phyloP scores from a whole-genome alignment of 2,329 filamentous ascomycete species.

The Penicillium sp. region DNA sequence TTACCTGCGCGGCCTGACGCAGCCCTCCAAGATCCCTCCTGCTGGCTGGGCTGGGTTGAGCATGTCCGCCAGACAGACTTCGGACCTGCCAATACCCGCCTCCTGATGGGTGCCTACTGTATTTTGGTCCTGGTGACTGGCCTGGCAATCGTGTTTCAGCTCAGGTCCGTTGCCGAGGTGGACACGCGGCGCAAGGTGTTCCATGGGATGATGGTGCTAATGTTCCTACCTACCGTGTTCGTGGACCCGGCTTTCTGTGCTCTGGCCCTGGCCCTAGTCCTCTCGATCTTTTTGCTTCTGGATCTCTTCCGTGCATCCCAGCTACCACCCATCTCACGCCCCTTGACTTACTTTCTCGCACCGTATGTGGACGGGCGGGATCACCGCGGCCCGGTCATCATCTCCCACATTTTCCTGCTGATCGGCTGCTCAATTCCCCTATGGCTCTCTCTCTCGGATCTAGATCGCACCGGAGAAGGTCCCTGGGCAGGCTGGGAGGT shows the following conservation, averaged over 20 bases:
- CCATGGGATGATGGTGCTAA: slow-evolving; percentile 96
- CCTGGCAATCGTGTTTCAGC: slow-evolving; percentile 71
- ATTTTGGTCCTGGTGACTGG: slow-evolving; percentile 69
- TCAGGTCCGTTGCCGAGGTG: slow-evolving; percentile 80
- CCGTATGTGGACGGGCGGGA: slow-evolving; percentile 95
- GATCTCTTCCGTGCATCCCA: slow-evolving; percentile 90
- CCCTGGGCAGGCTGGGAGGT: slow-evolving; percentile 76
- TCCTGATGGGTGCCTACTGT: slow-evolving; percentile 77
- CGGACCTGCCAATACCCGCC: slow-evolving; percentile 79
- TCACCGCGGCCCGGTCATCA: slow-evolving; percentile 88
- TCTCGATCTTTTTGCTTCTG: slow-evolving; percentile 83
- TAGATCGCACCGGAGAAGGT: slow-evolving; percentile 59
- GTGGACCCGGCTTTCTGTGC: slow-evolving; percentile 83
- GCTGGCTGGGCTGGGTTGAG: slow-evolving; percentile 64
- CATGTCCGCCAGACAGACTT: slow-evolving; percentile 66
- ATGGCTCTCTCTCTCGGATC: slow-evolving; percentile 80
- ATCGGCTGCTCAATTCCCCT: slow-evolving; percentile 94
- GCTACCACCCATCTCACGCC: slow-evolving; percentile 83
- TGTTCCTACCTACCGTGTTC: slow-evolving; percentile 86
- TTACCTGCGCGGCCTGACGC: slow-evolving; percentile 58
- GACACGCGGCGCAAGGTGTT: slow-evolving; percentile 97
- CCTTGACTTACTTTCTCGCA: slow-evolving; percentile 81
- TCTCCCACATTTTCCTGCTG: slow-evolving; percentile 93
- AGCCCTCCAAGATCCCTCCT: slow-evolving; percentile 44
- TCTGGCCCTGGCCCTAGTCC: slow-evolving; percentile 75